These are phyloP conservation scores for Narthecium ossifragum DNA, from an alignment of 106 monocot genomes.

Conservation along the genomic window DNA sequence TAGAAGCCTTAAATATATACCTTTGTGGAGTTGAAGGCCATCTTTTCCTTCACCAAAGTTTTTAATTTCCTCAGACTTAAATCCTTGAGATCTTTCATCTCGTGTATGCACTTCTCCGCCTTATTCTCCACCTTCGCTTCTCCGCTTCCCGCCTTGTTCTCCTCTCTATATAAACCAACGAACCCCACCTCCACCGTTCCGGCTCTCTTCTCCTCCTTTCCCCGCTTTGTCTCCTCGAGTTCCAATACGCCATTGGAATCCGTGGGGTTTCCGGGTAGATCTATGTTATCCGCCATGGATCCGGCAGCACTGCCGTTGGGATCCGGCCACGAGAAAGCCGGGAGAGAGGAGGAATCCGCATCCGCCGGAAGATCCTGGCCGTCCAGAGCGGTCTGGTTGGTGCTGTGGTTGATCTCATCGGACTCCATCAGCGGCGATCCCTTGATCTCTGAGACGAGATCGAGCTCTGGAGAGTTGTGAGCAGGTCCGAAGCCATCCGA, in stretches of 20 bases:
- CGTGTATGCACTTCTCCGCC: background rate
- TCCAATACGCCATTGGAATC: no score
- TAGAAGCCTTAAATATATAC: background rate
- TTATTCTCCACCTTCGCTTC: background rate
- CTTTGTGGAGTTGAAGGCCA: background rate
- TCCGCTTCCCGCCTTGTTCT: background rate
- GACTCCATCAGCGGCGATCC: background rate
- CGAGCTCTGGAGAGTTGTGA: background rate
- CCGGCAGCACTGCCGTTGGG: no score
- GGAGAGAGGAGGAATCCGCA: no score
- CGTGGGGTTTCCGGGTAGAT: no score
- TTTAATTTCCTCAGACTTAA: conserved; percentile 10
- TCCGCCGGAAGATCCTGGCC: no score
- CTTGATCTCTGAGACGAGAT: background rate
- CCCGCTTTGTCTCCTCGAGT: no score
- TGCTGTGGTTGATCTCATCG: background rate
- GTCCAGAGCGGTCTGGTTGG: no score
- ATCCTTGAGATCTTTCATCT: background rate
- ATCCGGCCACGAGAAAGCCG: no score
- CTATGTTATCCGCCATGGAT: no score
- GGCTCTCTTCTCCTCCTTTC: background rate
- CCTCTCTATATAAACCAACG: background rate
- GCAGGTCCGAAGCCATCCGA: background rate
- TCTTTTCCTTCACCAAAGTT: conserved; percentile 1
- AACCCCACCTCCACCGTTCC: no score